Percentiles rank a stretch among this genome's conserved stretches.
These are phyloP conservation scores for Boletus vermiculosoides DNA, from an alignment of 768 basidiomycete species.

Conservation along the genomic window DNA sequence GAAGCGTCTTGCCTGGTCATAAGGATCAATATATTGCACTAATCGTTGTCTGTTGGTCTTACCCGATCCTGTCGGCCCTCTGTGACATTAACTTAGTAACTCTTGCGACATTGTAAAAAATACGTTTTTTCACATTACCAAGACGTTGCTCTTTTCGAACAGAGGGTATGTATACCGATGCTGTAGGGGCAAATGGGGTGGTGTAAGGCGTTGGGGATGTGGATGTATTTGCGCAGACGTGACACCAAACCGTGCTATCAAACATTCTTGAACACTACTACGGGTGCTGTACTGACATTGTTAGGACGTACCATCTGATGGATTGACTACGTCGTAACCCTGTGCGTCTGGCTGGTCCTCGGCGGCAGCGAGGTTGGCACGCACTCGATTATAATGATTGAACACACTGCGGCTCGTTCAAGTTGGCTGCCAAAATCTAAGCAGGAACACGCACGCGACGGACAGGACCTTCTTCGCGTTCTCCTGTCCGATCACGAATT, in stretches of 20 bases:
- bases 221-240: conserved; percentile 63
- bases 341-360: conserved; percentile 37
- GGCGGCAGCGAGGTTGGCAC: conserved; percentile 58
- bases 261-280: not conserved
- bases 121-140: conserved; percentile 67
- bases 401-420: conserved; percentile 59
- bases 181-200: conserved; percentile 37
- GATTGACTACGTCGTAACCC: conserved; percentile 27
- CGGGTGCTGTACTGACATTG: not conserved
- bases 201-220: conserved; percentile 42
- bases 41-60: conserved; percentile 14
- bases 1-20: conserved; percentile 74
- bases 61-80: conserved; percentile 89
- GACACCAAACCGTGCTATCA: conserved; percentile 41
- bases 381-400: conserved; percentile 91
- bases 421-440: not conserved
- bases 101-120: conserved; percentile 1
- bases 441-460: conserved; percentile 72
- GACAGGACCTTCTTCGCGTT: conserved; percentile 91
- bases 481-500: conserved; percentile 90
- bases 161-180: conserved; percentile 48
- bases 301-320: conserved; percentile 31
- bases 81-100: conserved; percentile 26
- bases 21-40: conserved; percentile 1
- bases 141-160: conserved; percentile 95